Evolutionary conservation across 176 grass and related monocot species (phyloP), one percentile per base, ranked within the genome.

Genomic region (Stipa capillata): DNA sequence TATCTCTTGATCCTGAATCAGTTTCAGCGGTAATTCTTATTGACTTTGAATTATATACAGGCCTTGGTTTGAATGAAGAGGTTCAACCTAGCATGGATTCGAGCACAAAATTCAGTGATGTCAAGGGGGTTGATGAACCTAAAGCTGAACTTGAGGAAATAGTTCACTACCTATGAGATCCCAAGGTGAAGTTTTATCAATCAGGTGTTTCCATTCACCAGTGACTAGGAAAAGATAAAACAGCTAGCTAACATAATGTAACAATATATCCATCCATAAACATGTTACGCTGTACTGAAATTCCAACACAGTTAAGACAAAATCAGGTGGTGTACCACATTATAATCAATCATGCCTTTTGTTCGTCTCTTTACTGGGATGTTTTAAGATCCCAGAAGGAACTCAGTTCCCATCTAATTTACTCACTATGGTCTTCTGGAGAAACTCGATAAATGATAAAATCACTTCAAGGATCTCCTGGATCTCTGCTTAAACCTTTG

Each of bases 131-230:
- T 64, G 95, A 94, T 65, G 95, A 98, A 79, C 92, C 92, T 41
- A 98, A 98, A 94, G 83, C 83, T 85, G 95, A 98, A 86, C 90
- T 98, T 52, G 92, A 98, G 85, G 95, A 98, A 86, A 98, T 98
- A 85, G 90, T 98, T 82, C 95, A 98, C 83, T 98, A 98, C 74
- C 83, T 98, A 50, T 90, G 92, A 78, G 95, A 94, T 87, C 95
- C 95, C 25, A 98, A 98, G 92, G 95, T 97, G 76, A 87, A 64
- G 12, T 37, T 73, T 12, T 71, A 32, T 60, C n/a, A 14, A 18
- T 85, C 11, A 9, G 7, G 14, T 73, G 35, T 74, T 68, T 85
- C 37, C 18, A 66, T 47, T 56, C 1, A 7, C 34, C n/a, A 69
- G 23, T 41, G 4, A 44, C 32, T 48, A 67, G 2, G 43, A 74